Evolutionary conservation across 371 early-diverging fungal species (phyloP).

Genomic region (Mortierella sp.): DNA sequence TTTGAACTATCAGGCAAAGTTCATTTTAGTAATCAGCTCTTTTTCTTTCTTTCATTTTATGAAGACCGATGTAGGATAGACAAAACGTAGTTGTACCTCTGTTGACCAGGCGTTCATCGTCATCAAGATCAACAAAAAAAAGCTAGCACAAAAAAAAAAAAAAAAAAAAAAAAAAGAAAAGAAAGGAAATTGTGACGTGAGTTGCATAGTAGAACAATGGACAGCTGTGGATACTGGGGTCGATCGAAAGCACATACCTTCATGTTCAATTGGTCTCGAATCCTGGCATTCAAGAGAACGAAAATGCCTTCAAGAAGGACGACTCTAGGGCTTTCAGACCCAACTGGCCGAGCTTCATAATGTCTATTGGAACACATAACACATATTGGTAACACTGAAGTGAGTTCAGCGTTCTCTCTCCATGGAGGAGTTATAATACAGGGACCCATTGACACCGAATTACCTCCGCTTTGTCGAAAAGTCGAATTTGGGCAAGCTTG

Average conservation of each 20-base stretch:
- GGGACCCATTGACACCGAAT: background rate
- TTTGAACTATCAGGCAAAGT: constrained; percentile 15
- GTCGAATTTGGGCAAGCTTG: constrained; percentile 40
- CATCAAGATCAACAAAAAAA: constrained; percentile 77
- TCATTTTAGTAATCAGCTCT: too few species aligned
- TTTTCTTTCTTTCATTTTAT: too few species aligned
- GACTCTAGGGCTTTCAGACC: constrained; percentile 69
- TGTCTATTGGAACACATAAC: constrained; percentile 4
- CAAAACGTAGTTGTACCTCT: constrained; percentile 42
- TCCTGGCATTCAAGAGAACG: constrained; percentile 82
- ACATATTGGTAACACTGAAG: background rate
- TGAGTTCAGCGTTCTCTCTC: too few species aligned
- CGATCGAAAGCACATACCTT: constrained; percentile 62
- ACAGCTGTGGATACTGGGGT: too few species aligned
- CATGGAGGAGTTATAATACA: background rate
- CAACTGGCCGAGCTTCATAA: constrained; percentile 34
- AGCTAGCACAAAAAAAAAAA: constrained; percentile 30
- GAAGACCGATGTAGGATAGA: too few species aligned
- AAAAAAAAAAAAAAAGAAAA: constrained; percentile 51
- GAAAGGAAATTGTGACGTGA: constrained; percentile 54
- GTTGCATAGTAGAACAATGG: too few species aligned
- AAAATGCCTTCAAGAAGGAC: constrained; percentile 94
- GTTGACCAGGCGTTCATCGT: constrained; percentile 70
- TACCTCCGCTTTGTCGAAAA: constrained; percentile 48
- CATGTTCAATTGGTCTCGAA: constrained; percentile 89